Evolutionary conservation across 805 yeast species (phyloP), one percentile per base, ranked within the genome.

Genomic region (Ogataea nonfermentans): DNA sequence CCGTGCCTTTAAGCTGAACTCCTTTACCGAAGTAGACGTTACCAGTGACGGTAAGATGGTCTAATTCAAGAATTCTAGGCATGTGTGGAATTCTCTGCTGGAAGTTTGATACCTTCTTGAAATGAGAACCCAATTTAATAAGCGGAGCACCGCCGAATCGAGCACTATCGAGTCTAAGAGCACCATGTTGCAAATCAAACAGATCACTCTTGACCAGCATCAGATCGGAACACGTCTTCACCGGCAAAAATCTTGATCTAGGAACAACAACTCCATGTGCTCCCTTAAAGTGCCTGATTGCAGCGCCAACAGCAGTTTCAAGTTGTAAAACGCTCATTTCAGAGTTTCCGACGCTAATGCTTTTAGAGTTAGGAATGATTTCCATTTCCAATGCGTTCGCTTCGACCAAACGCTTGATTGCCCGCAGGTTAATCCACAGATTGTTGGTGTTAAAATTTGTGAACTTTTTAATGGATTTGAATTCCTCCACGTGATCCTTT

Each of bases 271-370:
- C 95, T 69, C 99, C 99, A 58, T 88, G 96, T 22, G 97, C 96
- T 55, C 87, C 85, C 51, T 82, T 74, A 69, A 93, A 93, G 68
- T 90, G 91, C 69, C 95, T 85, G 62, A 93, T 93, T 33, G 98
- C 98, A 27, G 99, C 98, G 73, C 99, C 99, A 55, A 88, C 96
- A 20, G 99, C 99, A 35, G 99, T 93, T 74, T 93, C 99, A 61
- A 93, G 79, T 71, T 91, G 99, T 59, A 91, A 70, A 36, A 91
- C 97, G 59, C 83, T 81, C 53, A 84, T 74, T 51, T 90, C 96
- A 37, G 72, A 69, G 51, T 78, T 78, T 44, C 95, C 95, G 53
- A 76, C 75, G 37, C 79, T 74, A 60, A 93, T 81, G 36, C 93
- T 71, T 71, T 93, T 93, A 54, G 74, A 77, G 71, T 93, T 93